A percentile compares a stretch with the other conserved stretches of the same genome.
Conservation (phyloP, 495 filamentous ascomycete genomes). For the Penicillium crystallinum region DNA sequence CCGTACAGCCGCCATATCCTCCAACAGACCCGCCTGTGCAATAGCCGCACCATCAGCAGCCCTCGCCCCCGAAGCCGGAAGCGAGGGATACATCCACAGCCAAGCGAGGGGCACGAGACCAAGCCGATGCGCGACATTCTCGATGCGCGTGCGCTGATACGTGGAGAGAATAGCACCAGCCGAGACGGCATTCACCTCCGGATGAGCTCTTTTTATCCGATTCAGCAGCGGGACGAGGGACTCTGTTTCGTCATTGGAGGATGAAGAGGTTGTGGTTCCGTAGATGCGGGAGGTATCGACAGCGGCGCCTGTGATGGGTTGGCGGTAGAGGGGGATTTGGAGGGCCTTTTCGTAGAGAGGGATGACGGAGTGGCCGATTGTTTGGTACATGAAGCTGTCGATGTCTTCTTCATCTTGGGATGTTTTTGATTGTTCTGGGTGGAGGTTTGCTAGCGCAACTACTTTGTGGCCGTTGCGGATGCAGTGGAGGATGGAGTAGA, state of each 20-base stretch:
- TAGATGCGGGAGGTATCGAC: conserved; percentile 47
- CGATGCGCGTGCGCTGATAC: conserved; percentile 91
- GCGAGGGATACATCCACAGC: conserved; percentile 84
- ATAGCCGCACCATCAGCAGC: conserved; percentile 22
- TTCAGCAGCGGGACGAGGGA: conserved; percentile 68
- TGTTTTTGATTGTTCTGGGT: conserved; percentile 42
- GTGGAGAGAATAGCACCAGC: conserved; percentile 90
- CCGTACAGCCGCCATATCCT: conserved; percentile 72
- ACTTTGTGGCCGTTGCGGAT: conserved; percentile 77
- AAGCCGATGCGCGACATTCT: conserved; percentile 76
- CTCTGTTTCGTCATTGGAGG: conserved; percentile 75
- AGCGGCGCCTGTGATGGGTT: conserved; percentile 62
- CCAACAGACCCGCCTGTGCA: conserved; percentile 50
- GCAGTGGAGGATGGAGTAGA: conserved; percentile 90
- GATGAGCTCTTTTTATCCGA: conserved; percentile 57
- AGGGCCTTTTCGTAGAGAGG: conserved; percentile 79
- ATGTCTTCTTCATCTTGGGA: conserved; percentile 57
- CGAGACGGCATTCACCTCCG: conserved; percentile 75
- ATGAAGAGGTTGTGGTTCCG: conserved; percentile 15
- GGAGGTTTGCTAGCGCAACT: conserved; percentile 83
- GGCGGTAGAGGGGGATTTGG: conserved; percentile 72
- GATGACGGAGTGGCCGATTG: conserved; percentile 81
- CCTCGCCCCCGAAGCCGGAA: conserved; percentile 44
- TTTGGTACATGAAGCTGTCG: conserved; percentile 99
- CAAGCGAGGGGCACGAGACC: conserved; percentile 75